These are phyloP conservation scores for Lactifluus volemus DNA, from an alignment of 768 basidiomycete genomes.

Conservation along the genomic window DNA sequence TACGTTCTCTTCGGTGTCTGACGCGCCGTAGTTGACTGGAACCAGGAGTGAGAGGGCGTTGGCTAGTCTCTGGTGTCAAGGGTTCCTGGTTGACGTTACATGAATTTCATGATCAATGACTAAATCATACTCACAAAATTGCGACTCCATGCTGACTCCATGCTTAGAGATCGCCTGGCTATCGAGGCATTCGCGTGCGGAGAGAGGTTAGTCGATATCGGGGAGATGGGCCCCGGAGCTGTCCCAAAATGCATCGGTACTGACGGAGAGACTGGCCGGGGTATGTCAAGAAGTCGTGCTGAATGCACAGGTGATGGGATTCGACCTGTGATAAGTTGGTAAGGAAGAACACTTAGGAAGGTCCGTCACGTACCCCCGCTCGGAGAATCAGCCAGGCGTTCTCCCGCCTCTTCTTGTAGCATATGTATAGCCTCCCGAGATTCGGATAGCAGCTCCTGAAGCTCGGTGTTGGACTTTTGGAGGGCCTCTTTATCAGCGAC, in stretches of 20 bases:
- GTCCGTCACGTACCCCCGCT: conserved; percentile 21
- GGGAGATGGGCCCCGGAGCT: conserved; percentile 16
- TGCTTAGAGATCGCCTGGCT: conserved; percentile 7
- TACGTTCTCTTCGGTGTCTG: conserved; percentile 27
- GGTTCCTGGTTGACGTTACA: conserved; percentile 30
- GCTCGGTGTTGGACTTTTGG: conserved; percentile 72
- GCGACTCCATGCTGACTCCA: conserved; percentile 18
- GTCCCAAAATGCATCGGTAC: conserved; percentile 10
- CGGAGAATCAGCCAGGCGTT: conserved; percentile 36
- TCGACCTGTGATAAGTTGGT: conserved; percentile 16
- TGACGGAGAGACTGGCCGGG: neutral
- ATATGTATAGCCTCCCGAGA: conserved; percentile 66
- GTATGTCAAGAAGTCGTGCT: neutral
- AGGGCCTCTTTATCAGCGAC: conserved; percentile 79
- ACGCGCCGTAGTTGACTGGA: conserved; percentile 23
- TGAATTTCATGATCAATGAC: neutral
- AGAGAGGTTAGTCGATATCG: conserved; percentile 13
- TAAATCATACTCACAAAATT: conserved; percentile 28
- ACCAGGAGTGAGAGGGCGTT: conserved; percentile 36
- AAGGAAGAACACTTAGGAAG: conserved; percentile 10
- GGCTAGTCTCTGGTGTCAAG: conserved; percentile 37
- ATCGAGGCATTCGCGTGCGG: neutral
- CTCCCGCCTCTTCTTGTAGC: conserved; percentile 68
- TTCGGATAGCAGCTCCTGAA: conserved; percentile 65
- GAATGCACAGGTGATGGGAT: neutral